Conservation (phyloP, 495 filamentous ascomycete species). For the Penicillium ochrochloron region DNA sequence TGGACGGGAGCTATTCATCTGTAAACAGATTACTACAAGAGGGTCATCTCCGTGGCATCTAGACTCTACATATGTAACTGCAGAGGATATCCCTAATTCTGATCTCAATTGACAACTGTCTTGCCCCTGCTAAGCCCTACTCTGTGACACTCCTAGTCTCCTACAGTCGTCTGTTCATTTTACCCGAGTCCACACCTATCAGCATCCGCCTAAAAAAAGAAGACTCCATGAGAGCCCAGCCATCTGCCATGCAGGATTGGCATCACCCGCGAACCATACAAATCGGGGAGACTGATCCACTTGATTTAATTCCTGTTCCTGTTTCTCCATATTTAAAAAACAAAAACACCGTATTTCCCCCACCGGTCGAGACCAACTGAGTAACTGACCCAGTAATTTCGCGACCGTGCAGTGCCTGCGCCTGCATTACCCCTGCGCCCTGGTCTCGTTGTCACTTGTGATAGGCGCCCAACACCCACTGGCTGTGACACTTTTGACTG, state of each 20-base stretch:
- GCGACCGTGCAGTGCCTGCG: neutral
- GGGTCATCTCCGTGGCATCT: neutral
- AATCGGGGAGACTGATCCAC: neutral
- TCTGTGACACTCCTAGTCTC: neutral
- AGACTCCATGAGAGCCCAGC: neutral
- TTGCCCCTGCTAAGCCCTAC: neutral
- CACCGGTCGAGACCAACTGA: neutral
- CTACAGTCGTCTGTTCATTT: neutral
- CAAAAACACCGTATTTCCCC: neutral
- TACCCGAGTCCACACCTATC: neutral
- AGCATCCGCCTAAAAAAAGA: neutral
- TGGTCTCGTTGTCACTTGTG: slow-evolving; percentile 23
- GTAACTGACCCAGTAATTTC: neutral
- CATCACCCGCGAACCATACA: slow-evolving; percentile 1
- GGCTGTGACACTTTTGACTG: neutral
- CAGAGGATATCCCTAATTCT: neutral
- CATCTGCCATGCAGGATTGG: neutral
- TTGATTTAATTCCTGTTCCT: neutral
- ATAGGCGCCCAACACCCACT: slow-evolving; percentile 18
- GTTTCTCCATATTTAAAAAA: slow-evolving; percentile 2
- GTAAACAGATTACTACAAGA: neutral
- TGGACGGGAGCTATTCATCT: neutral
- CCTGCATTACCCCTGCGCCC: slow-evolving; percentile 26
- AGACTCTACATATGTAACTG: neutral
- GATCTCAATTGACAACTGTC: neutral